Evolutionary conservation across 768 basidiomycete genomes (phyloP).

Genomic region (Suillus cothurnatus): DNA sequence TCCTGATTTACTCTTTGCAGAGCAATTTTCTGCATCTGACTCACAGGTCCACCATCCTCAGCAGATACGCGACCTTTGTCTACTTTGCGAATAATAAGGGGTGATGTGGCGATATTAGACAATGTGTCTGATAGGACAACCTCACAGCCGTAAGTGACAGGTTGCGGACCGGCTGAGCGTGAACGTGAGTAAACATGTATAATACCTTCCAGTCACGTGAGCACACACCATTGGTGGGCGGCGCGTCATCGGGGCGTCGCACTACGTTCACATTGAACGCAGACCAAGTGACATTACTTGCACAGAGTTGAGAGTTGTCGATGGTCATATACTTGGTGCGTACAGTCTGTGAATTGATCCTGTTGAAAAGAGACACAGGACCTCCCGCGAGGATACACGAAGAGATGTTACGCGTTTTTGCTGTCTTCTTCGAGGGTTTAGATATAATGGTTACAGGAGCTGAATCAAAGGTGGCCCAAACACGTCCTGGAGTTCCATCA

Average conservation of each 20-base stretch:
- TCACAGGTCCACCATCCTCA: conserved; percentile 91
- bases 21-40: conserved; percentile 96
- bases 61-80: conserved; percentile 85
- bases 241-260: conserved; percentile 65
- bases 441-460: conserved; percentile 94
- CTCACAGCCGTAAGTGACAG: conserved; percentile 90
- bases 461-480: conserved; percentile 93
- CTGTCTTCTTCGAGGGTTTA: conserved; percentile 96
- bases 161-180: conserved; percentile 65
- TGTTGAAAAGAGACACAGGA: conserved; percentile 91
- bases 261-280: conserved; percentile 94
- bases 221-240: conserved; percentile 62
- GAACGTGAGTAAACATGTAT: conserved; percentile 42
- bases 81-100: conserved; percentile 88
- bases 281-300: conserved; percentile 92
- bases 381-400: conserved; percentile 89
- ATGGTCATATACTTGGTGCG: conserved; percentile 98
- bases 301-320: conserved; percentile 79
- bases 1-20: conserved; percentile 81
- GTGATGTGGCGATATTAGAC: conserved; percentile 84
- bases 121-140: conserved; percentile 83
- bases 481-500: conserved; percentile 52
- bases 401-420: conserved; percentile 90
- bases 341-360: conserved; percentile 96
- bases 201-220: conserved; percentile 51